Percentiles rank a stretch among this genome's conserved stretches.
Evolutionary conservation across 2,329 filamentous ascomycete species (phyloP).

Genomic region (Calonectria hongkongensis): DNA sequence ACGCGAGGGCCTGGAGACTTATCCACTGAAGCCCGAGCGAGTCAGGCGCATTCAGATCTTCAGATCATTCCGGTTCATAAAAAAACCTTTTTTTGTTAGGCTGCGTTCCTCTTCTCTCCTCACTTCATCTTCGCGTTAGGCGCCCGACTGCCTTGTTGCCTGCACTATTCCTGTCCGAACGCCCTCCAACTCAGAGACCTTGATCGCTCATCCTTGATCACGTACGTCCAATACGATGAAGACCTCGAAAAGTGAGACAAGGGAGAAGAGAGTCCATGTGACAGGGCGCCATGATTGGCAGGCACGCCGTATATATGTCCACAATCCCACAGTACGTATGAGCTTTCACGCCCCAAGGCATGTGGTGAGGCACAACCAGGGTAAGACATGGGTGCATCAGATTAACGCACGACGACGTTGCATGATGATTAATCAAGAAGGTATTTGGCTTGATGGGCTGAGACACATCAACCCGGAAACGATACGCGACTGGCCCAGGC

Average conservation of each 20-base stretch:
- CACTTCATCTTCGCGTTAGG: background rate
- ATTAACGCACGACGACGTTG: background rate
- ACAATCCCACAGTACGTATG: background rate
- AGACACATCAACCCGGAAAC: background rate
- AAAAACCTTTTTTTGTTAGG: background rate
- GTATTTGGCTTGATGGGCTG: background rate
- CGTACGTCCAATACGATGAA: background rate
- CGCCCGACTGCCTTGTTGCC: background rate
- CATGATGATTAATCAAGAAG: background rate
- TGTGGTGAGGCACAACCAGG: background rate
- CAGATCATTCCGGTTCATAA: background rate
- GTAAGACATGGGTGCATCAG: background rate
- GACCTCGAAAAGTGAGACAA: background rate
- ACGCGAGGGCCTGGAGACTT: too few species aligned
- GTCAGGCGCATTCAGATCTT: background rate
- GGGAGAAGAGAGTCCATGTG: background rate
- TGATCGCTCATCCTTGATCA: background rate
- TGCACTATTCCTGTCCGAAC: background rate
- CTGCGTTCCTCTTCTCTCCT: constrained; percentile 24
- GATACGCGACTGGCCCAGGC: background rate
- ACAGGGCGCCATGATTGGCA: background rate
- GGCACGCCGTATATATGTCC: background rate
- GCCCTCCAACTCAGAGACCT: background rate
- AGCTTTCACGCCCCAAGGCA: background rate
- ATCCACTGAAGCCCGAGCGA: background rate